These are phyloP conservation scores for Eurotiales sp. DNA, from an alignment of 2,329 filamentous ascomycete species.

Conservation along the genomic window DNA sequence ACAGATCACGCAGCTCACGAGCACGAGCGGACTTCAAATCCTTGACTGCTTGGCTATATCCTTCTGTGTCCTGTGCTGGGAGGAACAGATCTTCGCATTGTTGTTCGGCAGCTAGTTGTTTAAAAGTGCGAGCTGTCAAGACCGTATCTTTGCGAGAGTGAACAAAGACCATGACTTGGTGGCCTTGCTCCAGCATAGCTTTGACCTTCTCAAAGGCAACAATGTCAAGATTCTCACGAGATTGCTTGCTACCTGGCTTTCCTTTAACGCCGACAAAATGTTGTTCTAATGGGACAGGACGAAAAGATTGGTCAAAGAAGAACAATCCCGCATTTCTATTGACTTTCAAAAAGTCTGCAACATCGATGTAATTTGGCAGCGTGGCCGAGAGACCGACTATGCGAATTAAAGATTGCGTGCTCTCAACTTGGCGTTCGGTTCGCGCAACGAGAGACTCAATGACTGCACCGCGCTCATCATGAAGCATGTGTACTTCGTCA, in stretches of 20 bases:
- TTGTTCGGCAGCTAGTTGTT: slow-evolving; percentile 81
- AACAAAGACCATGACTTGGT: slow-evolving; percentile 99
- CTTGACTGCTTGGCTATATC: slow-evolving; percentile 72
- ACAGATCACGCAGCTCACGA: slow-evolving; percentile 79
- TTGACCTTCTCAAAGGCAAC: slow-evolving; percentile 91
- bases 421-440: slow-evolving; percentile 94
- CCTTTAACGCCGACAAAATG: slow-evolving; percentile 95
- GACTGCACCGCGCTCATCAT: slow-evolving; percentile 93
- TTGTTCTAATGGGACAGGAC: slow-evolving; percentile 92
- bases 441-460: slow-evolving; percentile 92
- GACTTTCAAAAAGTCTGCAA: slow-evolving; percentile 94
- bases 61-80: slow-evolving; percentile 65
- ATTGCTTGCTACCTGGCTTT: slow-evolving; percentile 74
- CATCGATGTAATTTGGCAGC: slow-evolving; percentile 92
- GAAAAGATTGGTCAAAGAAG: slow-evolving; percentile 94
- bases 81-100: slow-evolving; percentile 79
- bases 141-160: slow-evolving; percentile 95
- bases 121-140: slow-evolving; percentile 77
- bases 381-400: slow-evolving; percentile 95
- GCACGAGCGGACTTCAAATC: slow-evolving; percentile 85
- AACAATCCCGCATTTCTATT: slow-evolving; percentile 91
- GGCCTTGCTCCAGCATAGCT: slow-evolving; percentile 85
- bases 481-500: slow-evolving; percentile 98
- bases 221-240: slow-evolving; percentile 82
- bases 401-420: slow-evolving; percentile 93